phyloP scores from a whole-genome alignment of 1,284 basidiomycete genomes.

The Volvariella volvacea region DNA sequence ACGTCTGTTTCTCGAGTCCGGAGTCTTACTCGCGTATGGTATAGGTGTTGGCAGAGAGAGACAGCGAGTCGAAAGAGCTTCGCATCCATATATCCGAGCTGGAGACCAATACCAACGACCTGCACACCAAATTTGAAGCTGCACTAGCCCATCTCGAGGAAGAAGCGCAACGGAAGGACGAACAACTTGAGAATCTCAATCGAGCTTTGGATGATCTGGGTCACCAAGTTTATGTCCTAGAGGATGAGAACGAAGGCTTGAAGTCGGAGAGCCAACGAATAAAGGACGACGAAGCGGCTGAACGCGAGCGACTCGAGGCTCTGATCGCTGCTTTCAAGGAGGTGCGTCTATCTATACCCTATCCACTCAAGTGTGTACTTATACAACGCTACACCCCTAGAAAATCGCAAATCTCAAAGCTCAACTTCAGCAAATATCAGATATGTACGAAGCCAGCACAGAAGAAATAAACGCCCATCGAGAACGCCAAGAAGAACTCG shows the following conservation, averaged over 20 bases:
- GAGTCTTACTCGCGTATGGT: not conserved
- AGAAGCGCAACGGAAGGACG: conserved; percentile 66
- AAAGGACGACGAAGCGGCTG: conserved; percentile 52
- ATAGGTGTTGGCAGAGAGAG: conserved; percentile 68
- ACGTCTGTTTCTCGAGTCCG: conserved; percentile 1
- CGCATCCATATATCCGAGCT: conserved; percentile 67
- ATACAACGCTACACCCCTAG: too few species aligned
- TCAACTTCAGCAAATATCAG: conserved; percentile 56
- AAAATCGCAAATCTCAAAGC: conserved; percentile 58
- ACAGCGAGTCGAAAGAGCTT: conserved; percentile 67
- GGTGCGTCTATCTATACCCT: conserved; percentile 27
- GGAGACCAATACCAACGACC: conserved; percentile 61
- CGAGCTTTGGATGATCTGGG: conserved; percentile 68
- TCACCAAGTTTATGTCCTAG: conserved; percentile 48
- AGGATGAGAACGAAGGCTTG: conserved; percentile 51
- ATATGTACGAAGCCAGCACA: conserved; percentile 52
- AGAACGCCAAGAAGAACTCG: conserved; percentile 69
- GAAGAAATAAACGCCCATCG: conserved; percentile 57
- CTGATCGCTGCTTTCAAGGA: conserved; percentile 74
- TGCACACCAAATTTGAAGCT: conserved; percentile 68
- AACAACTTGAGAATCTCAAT: conserved; percentile 67
- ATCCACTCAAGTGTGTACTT: too few species aligned
- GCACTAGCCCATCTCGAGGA: conserved; percentile 67
- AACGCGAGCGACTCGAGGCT: conserved; percentile 68
- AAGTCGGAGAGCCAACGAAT: conserved; percentile 41